A percentile compares a stretch with the other conserved stretches of the same genome.
phyloP scores from a whole-genome alignment of 2,329 filamentous ascomycete species.

The Fusarium napiforme region DNA sequence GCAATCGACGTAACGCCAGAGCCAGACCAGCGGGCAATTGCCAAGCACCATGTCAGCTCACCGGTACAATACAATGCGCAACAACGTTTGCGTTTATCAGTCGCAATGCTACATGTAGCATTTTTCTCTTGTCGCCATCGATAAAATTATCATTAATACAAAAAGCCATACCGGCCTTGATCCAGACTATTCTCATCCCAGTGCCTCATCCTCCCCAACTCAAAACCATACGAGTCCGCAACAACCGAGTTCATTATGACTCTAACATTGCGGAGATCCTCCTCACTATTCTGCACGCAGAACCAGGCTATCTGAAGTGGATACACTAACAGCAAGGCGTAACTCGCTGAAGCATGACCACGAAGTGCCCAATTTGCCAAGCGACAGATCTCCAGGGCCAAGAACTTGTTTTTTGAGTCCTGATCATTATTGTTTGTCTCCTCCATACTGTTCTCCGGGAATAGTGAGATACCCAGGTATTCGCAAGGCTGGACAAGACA shows the following conservation, averaged over 20 bases:
- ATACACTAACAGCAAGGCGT: slow-evolving; percentile 14
- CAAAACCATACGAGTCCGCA: slow-evolving; percentile 21
- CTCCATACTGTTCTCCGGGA: not conserved
- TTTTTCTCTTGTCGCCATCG: fast-evolving
- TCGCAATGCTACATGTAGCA: fast-evolving
- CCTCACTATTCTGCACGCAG: not conserved
- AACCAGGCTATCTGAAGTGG: slow-evolving; percentile 28
- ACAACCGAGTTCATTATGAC: slow-evolving; percentile 17
- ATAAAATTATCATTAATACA: not conserved
- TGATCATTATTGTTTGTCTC: not conserved
- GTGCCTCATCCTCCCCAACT: slow-evolving; percentile 19
- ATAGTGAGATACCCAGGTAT: not conserved
- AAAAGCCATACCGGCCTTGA: slow-evolving; percentile 8
- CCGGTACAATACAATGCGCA: not conserved
- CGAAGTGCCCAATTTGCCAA: slow-evolving; percentile 7
- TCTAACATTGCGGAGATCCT: not conserved
- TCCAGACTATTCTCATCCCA: slow-evolving; percentile 3
- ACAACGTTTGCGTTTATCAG: fast-evolving
- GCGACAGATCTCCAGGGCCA: slow-evolving; percentile 17
- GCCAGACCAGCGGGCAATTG: not conserved
- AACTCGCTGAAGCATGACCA: not conserved
- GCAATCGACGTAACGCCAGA: too few relatives aligned
- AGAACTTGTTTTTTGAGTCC: not conserved
- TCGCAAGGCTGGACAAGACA: slow-evolving; percentile 17
- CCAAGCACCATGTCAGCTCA: not conserved